These are phyloP conservation scores for Ceriops decandra DNA, from an alignment of 345 rosid genomes.

Conservation along the genomic window DNA sequence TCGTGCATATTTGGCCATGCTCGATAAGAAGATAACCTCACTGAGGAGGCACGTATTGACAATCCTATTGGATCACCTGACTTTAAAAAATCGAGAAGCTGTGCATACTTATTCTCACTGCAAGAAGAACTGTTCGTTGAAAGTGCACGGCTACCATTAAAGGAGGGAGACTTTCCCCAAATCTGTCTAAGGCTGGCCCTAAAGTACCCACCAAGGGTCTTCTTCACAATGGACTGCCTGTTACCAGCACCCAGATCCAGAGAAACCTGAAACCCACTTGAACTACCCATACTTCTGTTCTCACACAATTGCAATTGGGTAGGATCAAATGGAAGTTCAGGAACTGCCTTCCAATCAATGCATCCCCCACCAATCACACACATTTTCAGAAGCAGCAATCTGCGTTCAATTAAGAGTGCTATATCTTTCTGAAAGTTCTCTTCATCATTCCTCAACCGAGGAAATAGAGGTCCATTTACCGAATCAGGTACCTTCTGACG, in stretches of 20 bases:
- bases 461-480: slow-evolving; percentile 46
- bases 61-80: slow-evolving; percentile 63
- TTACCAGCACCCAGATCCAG: slow-evolving; percentile 35
- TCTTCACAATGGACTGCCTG: slow-evolving; percentile 16
- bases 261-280: slow-evolving; percentile 20
- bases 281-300: slow-evolving; percentile 40
- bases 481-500: slow-evolving; percentile 42
- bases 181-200: slow-evolving; percentile 31
- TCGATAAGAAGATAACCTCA: background rate
- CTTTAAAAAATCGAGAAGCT: slow-evolving; percentile 44
- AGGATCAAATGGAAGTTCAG: slow-evolving; percentile 37
- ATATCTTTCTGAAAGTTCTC: slow-evolving; percentile 44
- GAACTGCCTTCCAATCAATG: slow-evolving; percentile 38
- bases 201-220: slow-evolving; percentile 15
- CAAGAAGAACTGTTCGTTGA: slow-evolving; percentile 24
- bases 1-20: slow-evolving; percentile 9
- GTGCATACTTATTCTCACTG: background rate
- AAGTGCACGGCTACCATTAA: slow-evolving; percentile 25
- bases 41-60: background rate
- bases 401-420: slow-evolving; percentile 44
- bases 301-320: slow-evolving; percentile 43
- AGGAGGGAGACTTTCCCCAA: slow-evolving; percentile 49
- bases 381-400: slow-evolving; percentile 56
- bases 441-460: slow-evolving; percentile 42
- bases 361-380: slow-evolving; percentile 39